Base-by-base conservation (phyloP, 129 eudicot genomes). In the Apium graveolens region DNA sequence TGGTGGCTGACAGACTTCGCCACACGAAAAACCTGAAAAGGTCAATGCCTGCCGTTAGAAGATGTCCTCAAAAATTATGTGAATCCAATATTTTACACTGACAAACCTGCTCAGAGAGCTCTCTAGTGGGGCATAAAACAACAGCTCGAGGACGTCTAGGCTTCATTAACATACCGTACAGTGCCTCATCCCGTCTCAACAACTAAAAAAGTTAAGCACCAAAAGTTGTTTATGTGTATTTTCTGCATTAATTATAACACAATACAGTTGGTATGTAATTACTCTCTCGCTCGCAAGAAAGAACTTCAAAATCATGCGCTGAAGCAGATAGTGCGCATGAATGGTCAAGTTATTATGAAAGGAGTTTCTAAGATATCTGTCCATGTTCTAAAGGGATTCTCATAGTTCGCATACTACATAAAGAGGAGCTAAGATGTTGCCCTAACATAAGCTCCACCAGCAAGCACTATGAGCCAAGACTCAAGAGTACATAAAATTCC, bases 71-170 rank as follows among this genome's bases (percentile, higher is more conserved):
- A 21, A 71, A 31, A 10, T 5, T 37, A 21, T 68, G 80, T 16
- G 51, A 4, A 60, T 5, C 35, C 31, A 16, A 55, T 55, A 43
- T 32, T 51, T 35, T 53, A 78, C 41, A 24, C n/a, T 31, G 42
- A 81, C 49, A 34, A 76, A 91, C 98, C 97, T 95, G 98, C 80
- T 95, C 97, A 76, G 92, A 91, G 49, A 95, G 90, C 87, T 95
- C 98, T 85, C 94, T 87, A 26, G 98, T 95, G 29, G 98, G 98
- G 90, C 96, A 95, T 8, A 95, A 84, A 68, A 91, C 88, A 68
- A 91, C 83, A 43, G 98, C 98, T 70, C 98, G 88, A 72, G 96
- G 97, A 82, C 96, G 97, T 72, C 93, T 87, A 41, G 98, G 97
- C 90, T 86, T 95, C 94, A 95, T 91, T 75, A 87, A 82, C 86